Base-by-base conservation (phyloP, 495 filamentous ascomycete species). In the Hypoxylon crocopeplum region DNA sequence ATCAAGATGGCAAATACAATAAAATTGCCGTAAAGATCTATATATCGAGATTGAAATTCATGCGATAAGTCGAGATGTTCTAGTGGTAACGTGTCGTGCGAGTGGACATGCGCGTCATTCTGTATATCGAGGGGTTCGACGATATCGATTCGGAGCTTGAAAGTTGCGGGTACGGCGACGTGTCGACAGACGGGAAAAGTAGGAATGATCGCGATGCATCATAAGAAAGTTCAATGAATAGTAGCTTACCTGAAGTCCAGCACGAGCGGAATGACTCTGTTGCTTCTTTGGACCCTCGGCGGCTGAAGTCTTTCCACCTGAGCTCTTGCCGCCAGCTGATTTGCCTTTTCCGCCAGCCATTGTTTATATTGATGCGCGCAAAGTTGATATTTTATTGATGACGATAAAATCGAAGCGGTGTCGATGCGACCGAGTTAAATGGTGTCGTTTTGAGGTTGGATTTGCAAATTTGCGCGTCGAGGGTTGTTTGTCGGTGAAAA, bases 201-300 rank as follows among this genome's bases (percentile, higher is more conserved):
- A 21, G 38, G 50, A 60, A 61, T 60, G 37, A 58, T 33, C 20
- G 56, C 17, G 37, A 56, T 60, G 58, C 56, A 69, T 61, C 45
- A 58, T 20, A 16, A 53, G 10, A 46, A 62, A 60, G 21, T 52
- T 29, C 12, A 67, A 59, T 8, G 8, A 55, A 54, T 37, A 42
- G 11, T 20, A 69, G 85, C 94, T 84, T 80, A 98, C 94, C 89
- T 98, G 94, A 69, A 98, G 84, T 75, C 94, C 94, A 76, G 94
- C 94, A 78, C 97, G 96, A 68, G 91, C 91, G 66, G 93, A 97
- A 81, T 98, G 94, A 69, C 92, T 97, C 79, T 97, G 93, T 76
- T 98, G 93, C 68, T 90, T 89, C 82, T 97, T 97, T 74, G 84
- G 74, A 73, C 81, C 77, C 44, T 86, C 85, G 44, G 86, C 89